phyloP scores from a whole-genome alignment of 2,329 filamentous ascomycete genomes.

The Pseudopyricularia javanii region DNA sequence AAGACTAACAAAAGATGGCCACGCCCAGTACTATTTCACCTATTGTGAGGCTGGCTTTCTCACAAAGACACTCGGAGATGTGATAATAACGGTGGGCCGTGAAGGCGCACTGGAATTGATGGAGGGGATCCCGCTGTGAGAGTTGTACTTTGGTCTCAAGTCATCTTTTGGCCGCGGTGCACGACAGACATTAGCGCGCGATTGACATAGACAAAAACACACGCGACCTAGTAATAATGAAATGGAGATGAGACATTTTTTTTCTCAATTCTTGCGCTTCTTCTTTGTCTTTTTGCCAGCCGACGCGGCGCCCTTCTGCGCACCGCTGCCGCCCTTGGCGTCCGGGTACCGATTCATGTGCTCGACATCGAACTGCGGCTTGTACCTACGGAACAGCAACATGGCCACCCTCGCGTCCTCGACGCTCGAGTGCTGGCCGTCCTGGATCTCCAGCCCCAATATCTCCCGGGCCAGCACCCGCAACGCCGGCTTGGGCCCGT shows the following conservation, averaged over 20 bases:
- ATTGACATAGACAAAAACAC: no score
- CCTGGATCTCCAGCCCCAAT: constrained; percentile 50
- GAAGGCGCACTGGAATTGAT: constrained; percentile 56
- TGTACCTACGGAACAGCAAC: constrained; percentile 74
- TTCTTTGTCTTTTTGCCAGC: constrained; percentile 30
- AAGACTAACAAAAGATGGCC: constrained; percentile 2
- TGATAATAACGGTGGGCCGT: constrained; percentile 57
- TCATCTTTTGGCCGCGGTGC: neutral
- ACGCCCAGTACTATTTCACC: constrained; percentile 57
- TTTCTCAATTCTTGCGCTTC: constrained; percentile 21
- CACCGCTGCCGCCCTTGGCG: constrained; percentile 4
- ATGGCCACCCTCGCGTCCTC: constrained; percentile 83
- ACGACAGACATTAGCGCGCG: no score
- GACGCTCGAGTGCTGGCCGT: constrained; percentile 52
- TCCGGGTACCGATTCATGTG: constrained; percentile 54
- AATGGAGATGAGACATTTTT: no score
- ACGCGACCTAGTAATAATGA: neutral
- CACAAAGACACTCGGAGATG: constrained; percentile 60
- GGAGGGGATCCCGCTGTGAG: constrained; percentile 53
- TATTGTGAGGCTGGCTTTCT: constrained; percentile 66
- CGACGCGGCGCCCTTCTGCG: constrained; percentile 14
- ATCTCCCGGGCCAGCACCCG: constrained; percentile 43
- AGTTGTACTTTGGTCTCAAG: neutral
- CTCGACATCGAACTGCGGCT: constrained; percentile 75
- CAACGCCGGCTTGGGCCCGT: constrained; percentile 59